phyloP scores from a whole-genome alignment of 805 yeast genomes.

The Yamadazyma kitorensis region DNA sequence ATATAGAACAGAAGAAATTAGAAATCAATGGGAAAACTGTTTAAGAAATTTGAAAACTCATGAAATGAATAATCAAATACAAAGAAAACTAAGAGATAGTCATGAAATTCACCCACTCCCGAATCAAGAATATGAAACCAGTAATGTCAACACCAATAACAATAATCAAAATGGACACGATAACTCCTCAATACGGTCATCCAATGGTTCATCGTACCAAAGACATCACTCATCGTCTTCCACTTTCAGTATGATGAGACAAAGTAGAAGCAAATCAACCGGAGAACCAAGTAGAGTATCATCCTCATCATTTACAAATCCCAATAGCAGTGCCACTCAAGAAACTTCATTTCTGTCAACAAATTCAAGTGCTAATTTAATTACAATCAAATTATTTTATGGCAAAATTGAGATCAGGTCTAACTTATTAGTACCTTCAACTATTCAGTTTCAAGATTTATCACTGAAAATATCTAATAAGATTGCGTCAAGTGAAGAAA shows the following conservation, averaged over 20 bases:
- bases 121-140: too few relatives aligned
- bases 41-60: constrained; percentile 47
- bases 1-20: constrained; percentile 77
- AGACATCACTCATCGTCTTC: constrained; percentile 43
- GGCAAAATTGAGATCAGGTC: constrained; percentile 29
- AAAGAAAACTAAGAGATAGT: constrained; percentile 34
- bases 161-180: constrained; percentile 9
- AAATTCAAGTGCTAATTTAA: constrained; percentile 9
- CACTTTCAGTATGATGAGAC: constrained; percentile 43
- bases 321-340: constrained; percentile 11
- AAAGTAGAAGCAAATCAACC: constrained; percentile 22
- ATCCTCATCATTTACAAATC: constrained; percentile 16
- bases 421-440: constrained; percentile 24
- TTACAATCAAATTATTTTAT: constrained; percentile 31
- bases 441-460: constrained; percentile 46
- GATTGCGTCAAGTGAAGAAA: constrained; percentile 47
- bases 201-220: constrained; percentile 23
- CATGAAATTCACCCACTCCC: constrained; percentile 18
- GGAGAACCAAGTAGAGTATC: constrained; percentile 19
- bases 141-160: too few relatives aligned
- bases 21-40: constrained; percentile 78
- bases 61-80: constrained; percentile 39
- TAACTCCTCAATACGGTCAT: constrained; percentile 22
- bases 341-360: constrained; percentile 17
- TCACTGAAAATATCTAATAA: constrained; percentile 58